Evolutionary conservation across 1,139 yeast genomes (phyloP).

Genomic region (Hanseniaspora uvarum): DNA sequence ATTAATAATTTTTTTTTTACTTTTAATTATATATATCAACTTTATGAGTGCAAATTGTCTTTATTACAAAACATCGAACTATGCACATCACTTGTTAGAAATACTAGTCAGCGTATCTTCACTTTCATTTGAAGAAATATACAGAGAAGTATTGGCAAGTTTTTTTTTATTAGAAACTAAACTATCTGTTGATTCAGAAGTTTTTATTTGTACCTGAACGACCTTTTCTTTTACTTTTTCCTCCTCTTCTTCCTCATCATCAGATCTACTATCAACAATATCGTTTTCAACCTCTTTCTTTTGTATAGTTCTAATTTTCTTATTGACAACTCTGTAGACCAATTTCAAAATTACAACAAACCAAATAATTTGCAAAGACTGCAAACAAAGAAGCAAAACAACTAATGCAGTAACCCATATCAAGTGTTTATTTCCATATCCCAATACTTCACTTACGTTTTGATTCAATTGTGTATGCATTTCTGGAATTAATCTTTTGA

Average conservation of each 20-base stretch:
- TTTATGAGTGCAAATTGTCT: not conserved
- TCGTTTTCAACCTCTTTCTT: conserved; percentile 11
- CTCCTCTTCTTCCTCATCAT: conserved; percentile 5
- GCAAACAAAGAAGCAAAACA: conserved; percentile 1
- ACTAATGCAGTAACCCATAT: conserved; percentile 9
- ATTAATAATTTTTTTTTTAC: too few relatives aligned
- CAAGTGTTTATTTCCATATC: conserved; percentile 31
- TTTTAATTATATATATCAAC: too few relatives aligned
- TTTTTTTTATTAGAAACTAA: not conserved
- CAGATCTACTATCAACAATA: conserved; percentile 15
- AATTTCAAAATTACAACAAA: conserved; percentile 12
- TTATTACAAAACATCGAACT: not conserved
- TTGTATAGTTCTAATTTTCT: conserved; percentile 1
- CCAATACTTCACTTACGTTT: conserved; percentile 23
- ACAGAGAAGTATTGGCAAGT: not conserved
- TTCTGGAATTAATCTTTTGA: conserved; percentile 21
- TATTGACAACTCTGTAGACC: conserved; percentile 2
- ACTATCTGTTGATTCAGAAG: not conserved
- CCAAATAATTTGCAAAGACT: conserved; percentile 17
- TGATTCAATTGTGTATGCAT: not conserved
- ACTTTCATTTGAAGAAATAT: not conserved
- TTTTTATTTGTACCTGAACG: not conserved
- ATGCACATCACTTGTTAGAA: not conserved
- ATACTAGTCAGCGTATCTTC: not conserved
- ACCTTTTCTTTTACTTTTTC: not conserved